Conservation (phyloP, 2,329 filamentous ascomycete genomes). For the Talaromyces sp. region DNA sequence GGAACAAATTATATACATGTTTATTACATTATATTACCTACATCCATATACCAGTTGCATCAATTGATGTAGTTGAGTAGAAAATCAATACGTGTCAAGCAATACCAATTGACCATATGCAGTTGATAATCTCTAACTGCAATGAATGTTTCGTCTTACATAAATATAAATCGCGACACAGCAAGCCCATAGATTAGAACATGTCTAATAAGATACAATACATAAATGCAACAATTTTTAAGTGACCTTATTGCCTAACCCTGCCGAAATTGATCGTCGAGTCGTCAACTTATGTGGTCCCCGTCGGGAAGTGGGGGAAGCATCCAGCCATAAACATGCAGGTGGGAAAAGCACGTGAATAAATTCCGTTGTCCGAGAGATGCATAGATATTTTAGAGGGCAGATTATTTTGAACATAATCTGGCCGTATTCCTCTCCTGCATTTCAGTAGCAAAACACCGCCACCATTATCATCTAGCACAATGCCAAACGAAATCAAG, state of each 20-base stretch:
- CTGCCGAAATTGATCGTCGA: background rate
- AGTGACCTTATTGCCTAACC: background rate
- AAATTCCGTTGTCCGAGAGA: background rate
- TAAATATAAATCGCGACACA: too few relatives aligned
- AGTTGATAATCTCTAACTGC: too few relatives aligned
- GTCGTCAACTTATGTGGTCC: background rate
- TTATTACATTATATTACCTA: too few relatives aligned
- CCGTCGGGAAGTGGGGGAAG: background rate
- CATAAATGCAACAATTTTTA: background rate
- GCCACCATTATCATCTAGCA: background rate
- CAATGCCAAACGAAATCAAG: slow-evolving; percentile 18
- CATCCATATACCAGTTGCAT: too few relatives aligned
- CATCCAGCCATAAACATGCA: background rate
- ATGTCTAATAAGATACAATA: background rate
- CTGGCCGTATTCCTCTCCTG: background rate
- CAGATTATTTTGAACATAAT: background rate
- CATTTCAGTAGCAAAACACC: background rate
- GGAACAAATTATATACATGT: too few relatives aligned
- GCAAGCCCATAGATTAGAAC: too few relatives aligned
- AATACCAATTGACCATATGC: too few relatives aligned
- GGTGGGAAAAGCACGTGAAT: background rate
- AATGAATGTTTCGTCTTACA: too few relatives aligned
- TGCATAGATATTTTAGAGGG: background rate
- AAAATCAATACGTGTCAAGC: too few relatives aligned
- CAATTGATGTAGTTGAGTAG: too few relatives aligned